phyloP scores from a whole-genome alignment of 2,329 filamentous ascomycete species.

The Westerdykella ornata region DNA sequence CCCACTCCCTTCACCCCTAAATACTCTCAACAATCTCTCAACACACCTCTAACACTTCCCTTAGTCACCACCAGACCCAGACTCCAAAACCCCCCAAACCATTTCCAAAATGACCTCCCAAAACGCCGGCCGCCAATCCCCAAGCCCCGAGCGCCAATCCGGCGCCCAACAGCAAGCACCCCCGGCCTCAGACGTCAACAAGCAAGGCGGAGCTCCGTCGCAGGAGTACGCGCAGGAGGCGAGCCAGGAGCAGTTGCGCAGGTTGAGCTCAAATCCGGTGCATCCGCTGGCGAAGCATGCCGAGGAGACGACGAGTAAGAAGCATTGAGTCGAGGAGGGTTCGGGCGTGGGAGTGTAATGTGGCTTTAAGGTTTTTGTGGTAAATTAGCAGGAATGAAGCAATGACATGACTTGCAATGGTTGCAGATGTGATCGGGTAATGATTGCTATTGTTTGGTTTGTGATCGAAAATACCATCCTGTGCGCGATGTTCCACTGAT shows the following conservation, averaged over 20 bases:
- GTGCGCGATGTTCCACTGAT: too few species aligned
- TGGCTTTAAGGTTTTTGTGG: background rate
- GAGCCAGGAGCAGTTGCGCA: conserved; percentile 44
- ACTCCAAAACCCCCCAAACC: conserved; percentile 19
- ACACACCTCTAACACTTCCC: background rate
- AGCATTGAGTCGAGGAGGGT: conserved; percentile 2
- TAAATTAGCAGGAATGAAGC: too few species aligned
- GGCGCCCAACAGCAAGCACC: conserved; percentile 57
- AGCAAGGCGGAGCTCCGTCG: conserved; percentile 41
- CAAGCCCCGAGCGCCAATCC: conserved; percentile 61
- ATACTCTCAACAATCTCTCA: too few species aligned
- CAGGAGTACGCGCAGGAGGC: conserved; percentile 46
- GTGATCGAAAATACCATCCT: too few species aligned
- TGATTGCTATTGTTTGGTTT: too few species aligned
- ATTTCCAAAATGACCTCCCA: conserved; percentile 54
- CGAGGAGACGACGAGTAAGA: conserved; percentile 56
- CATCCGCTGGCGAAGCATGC: conserved; percentile 56
- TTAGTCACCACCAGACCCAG: background rate
- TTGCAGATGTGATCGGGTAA: too few species aligned
- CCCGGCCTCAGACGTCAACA: conserved; percentile 53
- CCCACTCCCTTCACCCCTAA: too few species aligned
- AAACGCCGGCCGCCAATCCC: conserved; percentile 67
- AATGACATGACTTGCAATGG: too few species aligned
- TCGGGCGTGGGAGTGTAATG: background rate
- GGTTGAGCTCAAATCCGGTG: conserved; percentile 57